phyloP scores from a whole-genome alignment of 192 early-diverging fungal genomes.

The Backusella tarrabulga region DNA sequence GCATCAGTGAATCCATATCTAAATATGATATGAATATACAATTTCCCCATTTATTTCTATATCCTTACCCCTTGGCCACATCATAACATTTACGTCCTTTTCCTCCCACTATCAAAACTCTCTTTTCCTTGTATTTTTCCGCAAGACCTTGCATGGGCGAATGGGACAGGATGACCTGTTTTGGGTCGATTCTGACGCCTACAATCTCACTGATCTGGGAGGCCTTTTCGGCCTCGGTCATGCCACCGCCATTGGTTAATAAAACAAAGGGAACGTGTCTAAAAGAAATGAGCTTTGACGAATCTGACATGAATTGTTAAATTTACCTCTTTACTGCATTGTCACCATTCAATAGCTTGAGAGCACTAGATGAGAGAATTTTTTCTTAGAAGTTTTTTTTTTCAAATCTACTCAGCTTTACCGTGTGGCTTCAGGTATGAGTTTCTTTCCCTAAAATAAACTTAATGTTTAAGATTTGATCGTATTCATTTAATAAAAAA shows the following conservation, averaged over 20 bases:
- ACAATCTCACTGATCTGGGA: slow-evolving; percentile 59
- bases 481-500: no score
- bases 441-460: slow-evolving; percentile 53
- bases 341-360: slow-evolving; percentile 65
- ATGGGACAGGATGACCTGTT: slow-evolving; percentile 81
- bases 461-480: not conserved
- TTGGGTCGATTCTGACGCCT: slow-evolving; percentile 51
- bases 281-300: not conserved
- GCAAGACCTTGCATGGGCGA: slow-evolving; percentile 79
- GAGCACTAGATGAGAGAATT: slow-evolving; percentile 38
- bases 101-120: slow-evolving; percentile 79
- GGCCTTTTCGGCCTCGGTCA: slow-evolving; percentile 72
- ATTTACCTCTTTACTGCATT: slow-evolving; percentile 40
- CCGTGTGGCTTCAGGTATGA: slow-evolving; percentile 62
- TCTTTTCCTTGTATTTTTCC: slow-evolving; percentile 54
- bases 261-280: slow-evolving; percentile 74
- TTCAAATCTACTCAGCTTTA: not conserved
- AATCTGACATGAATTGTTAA: not conserved
- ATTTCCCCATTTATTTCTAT: slow-evolving; percentile 33
- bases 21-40: no score
- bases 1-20: slow-evolving; percentile 73
- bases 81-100: slow-evolving; percentile 51
- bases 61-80: slow-evolving; percentile 62
- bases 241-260: slow-evolving; percentile 88
- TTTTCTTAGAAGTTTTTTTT: not conserved